phyloP scores from a whole-genome alignment of 108 stramenopile species.

The Licmophora abbreviata region DNA sequence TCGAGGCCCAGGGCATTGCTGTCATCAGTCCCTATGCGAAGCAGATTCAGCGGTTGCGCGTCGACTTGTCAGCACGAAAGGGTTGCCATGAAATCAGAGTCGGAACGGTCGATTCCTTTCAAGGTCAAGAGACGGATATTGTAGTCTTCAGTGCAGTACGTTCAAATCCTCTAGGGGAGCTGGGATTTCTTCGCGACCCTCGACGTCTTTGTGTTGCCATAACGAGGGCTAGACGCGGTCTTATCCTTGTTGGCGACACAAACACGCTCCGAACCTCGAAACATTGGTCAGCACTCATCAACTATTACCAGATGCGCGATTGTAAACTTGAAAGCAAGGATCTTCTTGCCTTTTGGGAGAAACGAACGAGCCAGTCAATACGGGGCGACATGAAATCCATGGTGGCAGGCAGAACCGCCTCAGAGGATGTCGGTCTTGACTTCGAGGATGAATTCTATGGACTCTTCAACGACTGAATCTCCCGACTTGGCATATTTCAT shows the following conservation, averaged over 20 bases:
- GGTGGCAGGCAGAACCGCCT: too few relatives aligned
- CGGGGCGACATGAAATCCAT: too few relatives aligned
- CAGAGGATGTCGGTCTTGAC: too few relatives aligned
- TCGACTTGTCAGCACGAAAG: conserved; percentile 12
- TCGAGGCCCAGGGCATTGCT: conserved; percentile 29
- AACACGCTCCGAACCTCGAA: conserved; percentile 19
- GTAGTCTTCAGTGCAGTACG: conserved; percentile 58
- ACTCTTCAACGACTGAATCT: too few relatives aligned
- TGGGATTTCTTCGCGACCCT: conserved; percentile 78
- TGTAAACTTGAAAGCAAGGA: neutral
- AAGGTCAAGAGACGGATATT: conserved; percentile 69
- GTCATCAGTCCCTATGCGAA: conserved; percentile 54
- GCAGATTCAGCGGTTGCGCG: conserved; percentile 46
- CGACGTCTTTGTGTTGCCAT: conserved; percentile 81
- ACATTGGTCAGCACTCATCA: neutral
- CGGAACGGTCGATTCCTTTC: conserved; percentile 71
- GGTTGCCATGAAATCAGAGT: conserved; percentile 23
- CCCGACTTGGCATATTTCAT: too few relatives aligned
- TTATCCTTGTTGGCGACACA: conserved; percentile 34
- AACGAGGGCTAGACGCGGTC: conserved; percentile 67
- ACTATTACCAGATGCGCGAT: neutral
- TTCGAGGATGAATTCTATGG: too few relatives aligned
- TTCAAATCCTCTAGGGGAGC: conserved; percentile 35
- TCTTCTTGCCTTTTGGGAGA: too few relatives aligned
- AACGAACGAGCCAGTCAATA: too few relatives aligned